These are phyloP conservation scores for Penicillium pulvis DNA, from an alignment of 495 filamentous ascomycete species.

Conservation along the genomic window DNA sequence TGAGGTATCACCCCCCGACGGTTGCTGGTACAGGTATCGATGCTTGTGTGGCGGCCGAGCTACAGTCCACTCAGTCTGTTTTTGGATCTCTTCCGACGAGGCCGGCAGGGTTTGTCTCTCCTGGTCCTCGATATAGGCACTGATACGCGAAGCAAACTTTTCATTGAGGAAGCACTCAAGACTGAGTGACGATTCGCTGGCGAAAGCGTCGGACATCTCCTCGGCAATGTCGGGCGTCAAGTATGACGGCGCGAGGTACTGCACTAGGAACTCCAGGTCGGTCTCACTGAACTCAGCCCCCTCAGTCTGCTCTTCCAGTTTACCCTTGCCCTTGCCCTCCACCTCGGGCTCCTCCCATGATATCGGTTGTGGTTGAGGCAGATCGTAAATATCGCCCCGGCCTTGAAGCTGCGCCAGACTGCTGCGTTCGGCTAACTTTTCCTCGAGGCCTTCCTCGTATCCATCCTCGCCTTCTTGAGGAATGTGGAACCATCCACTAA, in stretches of 20 bases:
- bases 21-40: slow-evolving; percentile 80
- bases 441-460: slow-evolving; percentile 84
- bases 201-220: slow-evolving; percentile 74
- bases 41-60: slow-evolving; percentile 94
- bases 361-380: slow-evolving; percentile 65
- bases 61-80: slow-evolving; percentile 64
- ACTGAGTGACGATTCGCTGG: slow-evolving; percentile 77
- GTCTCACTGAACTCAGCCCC: slow-evolving; percentile 62
- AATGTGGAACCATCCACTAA: slow-evolving; percentile 99
- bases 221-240: slow-evolving; percentile 93
- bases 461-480: slow-evolving; percentile 96
- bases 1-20: slow-evolving; percentile 35
- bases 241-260: slow-evolving; percentile 86
- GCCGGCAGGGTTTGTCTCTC: slow-evolving; percentile 52
- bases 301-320: slow-evolving; percentile 44
- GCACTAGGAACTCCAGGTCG: slow-evolving; percentile 83
- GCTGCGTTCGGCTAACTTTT: slow-evolving; percentile 82
- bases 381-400: slow-evolving; percentile 84
- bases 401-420: slow-evolving; percentile 89
- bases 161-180: slow-evolving; percentile 74
- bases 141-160: slow-evolving; percentile 71
- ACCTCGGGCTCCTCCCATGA: slow-evolving; percentile 36
- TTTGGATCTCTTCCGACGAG: slow-evolving; percentile 59
- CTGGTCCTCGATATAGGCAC: slow-evolving; percentile 65
- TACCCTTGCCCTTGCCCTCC: slow-evolving; percentile 47